A percentile compares a stretch with the other conserved stretches of the same genome.
Evolutionary conservation across 805 yeast species (phyloP).

Genomic region (Lipomyces starkeyi): DNA sequence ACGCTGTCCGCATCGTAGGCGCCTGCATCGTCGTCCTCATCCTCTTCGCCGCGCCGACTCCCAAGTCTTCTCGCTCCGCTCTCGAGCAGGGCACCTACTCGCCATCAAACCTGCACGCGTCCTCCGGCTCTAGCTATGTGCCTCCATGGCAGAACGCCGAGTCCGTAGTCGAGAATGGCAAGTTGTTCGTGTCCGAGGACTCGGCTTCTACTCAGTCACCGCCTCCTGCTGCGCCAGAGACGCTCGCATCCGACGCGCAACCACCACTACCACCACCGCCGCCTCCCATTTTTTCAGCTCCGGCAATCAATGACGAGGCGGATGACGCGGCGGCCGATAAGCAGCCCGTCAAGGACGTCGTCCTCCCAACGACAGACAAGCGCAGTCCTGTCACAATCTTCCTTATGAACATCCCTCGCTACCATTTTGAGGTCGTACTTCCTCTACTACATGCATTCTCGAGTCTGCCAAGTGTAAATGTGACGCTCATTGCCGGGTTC

Average conservation of each 20-base stretch:
- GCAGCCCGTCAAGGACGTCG: neutral
- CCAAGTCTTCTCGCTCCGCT: neutral
- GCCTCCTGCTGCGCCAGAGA: neutral
- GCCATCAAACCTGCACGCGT: neutral
- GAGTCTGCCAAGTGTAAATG: slow-evolving; percentile 15
- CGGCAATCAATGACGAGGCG: neutral
- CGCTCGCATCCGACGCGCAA: neutral
- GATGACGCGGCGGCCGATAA: no score
- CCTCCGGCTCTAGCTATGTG: slow-evolving; percentile 1
- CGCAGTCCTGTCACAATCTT: slow-evolving; percentile 17
- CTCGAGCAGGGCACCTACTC: neutral
- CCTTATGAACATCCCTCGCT: slow-evolving; percentile 33
- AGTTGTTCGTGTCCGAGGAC: neutral
- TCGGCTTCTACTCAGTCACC: neutral
- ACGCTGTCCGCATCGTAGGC: slow-evolving; percentile 17
- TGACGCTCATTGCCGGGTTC: slow-evolving; percentile 25
- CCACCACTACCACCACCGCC: neutral
- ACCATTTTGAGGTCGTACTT: slow-evolving; percentile 35
- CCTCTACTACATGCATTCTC: slow-evolving; percentile 30
- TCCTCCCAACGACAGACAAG: neutral
- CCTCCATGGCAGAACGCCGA: neutral
- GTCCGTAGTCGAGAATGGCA: neutral
- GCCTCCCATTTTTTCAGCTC: neutral
- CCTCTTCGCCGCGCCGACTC: slow-evolving; percentile 9
- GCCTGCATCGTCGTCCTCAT: slow-evolving; percentile 21